Evolutionary conservation across 2,329 filamentous ascomycete species (phyloP).

Genomic region (Claviceps sp.): DNA sequence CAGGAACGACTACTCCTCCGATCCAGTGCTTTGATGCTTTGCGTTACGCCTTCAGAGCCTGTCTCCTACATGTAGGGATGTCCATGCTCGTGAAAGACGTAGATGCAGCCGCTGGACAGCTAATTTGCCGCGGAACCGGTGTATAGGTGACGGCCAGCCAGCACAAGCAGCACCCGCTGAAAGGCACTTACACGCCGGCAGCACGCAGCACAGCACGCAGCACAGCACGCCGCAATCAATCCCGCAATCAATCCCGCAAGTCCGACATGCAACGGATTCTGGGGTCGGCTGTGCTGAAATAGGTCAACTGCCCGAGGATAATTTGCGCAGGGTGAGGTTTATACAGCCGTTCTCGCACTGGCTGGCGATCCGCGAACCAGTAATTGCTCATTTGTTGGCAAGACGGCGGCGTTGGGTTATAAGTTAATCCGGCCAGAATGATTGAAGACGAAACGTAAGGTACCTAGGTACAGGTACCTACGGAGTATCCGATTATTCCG

Average conservation of each 20-base stretch:
- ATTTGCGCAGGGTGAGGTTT: constrained; percentile 19
- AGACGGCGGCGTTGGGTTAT: neutral
- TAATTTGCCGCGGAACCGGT: neutral
- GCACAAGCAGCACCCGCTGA: neutral
- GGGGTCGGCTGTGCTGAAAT: constrained; percentile 24
- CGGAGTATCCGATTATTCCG: too few relatives aligned
- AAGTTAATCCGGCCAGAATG: constrained; percentile 3
- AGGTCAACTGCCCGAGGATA: constrained; percentile 19
- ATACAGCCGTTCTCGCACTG: constrained; percentile 4
- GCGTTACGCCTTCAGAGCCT: neutral
- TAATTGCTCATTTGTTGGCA: neutral
- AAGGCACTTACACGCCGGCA: neutral
- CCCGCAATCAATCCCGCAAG: neutral
- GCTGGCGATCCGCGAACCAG: neutral
- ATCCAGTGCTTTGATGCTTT: neutral
- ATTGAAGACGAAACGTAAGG: too few relatives aligned
- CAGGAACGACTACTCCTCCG: neutral
- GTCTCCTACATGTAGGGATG: neutral
- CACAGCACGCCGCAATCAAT: neutral
- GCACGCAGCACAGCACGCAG: neutral
- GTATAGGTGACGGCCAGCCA: too few relatives aligned
- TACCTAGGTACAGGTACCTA: too few relatives aligned
- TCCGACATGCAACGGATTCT: neutral
- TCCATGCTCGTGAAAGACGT: neutral
- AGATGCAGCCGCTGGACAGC: neutral